Base-by-base conservation (phyloP, 495 filamentous ascomycete genomes). In the Bacidia rubella region DNA sequence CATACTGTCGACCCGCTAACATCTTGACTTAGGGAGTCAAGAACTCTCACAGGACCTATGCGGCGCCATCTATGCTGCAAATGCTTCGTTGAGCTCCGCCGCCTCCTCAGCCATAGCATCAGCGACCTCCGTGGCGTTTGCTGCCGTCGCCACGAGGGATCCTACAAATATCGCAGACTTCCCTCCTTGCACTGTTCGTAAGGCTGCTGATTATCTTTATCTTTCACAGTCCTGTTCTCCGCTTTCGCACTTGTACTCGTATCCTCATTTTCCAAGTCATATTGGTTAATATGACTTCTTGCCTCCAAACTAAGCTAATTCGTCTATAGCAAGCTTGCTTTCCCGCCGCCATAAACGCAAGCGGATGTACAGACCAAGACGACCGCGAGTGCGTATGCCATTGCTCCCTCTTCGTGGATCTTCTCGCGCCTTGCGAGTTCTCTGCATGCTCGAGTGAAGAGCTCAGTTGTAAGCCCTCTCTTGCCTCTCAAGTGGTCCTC, bases 141-240 rank as follows among this genome's bases (percentile, higher is more conserved):
- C 4, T 10, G 11, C 46, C 10, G 11, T 49, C 12, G 46, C 21
- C 9, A 25, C 11, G 46, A 49, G 21, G 46, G 46, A 49, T 32
- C 11, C 21, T 7, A 9, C 7, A 9, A 19, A 49, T 26, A 12
- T 49, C 11, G 21, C 11, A 10, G 21, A 5, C 21, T 49, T n/a
- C 21, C 46, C 46, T 5, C 11, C 46, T 49, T 49, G 46, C 23
- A n/a, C 46, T 25, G 46, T 49, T 7, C 12, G 41, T 44, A 44
- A 20, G 7, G 41, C 41, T n/a, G n/a, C n/a, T n/a, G n/a, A n/a
- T n/a, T n/a, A n/a, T n/a, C n/a, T n/a, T n/a, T n/a, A n/a, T n/a
- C n/a, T n/a, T n/a, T n/a, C n/a, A n/a, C n/a, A n/a, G n/a, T n/a
- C n/a, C n/a, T n/a, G n/a, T n/a, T n/a, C n/a, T n/a, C n/a, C n/a